Base-by-base conservation (phyloP, 164 flowering plant genomes). In the Paratinospora sagittata region DNA sequence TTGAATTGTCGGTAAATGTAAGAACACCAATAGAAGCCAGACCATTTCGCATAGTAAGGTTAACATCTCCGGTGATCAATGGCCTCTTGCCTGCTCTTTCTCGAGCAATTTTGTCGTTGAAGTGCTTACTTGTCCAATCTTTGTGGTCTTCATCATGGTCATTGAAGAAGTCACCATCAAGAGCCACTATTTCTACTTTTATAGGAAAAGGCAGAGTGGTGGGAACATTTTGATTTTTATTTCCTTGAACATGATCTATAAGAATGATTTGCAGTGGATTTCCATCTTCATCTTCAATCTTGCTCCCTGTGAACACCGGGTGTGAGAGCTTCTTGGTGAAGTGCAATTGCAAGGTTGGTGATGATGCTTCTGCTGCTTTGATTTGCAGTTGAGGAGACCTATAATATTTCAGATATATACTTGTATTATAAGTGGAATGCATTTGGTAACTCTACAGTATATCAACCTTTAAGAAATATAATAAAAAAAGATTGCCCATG, bases 1-100 rank as follows among this genome's bases (percentile, higher is more conserved):
- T 86, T 19, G 96, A 90, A 43, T 90, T 90, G 45, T 90, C 96
- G 0, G 96, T 90, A 60, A 90, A 82, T 75, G 82, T 79, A 0
- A 90, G 64, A 8, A 81, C 89, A 17, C 83, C 85, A 0, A 89
- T 43, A 6, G 52, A 0, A 0, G 74, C 84, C 8, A 30, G 27
- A 12, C 93, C 89, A 37, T 85, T 83, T 45, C 86, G 82, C 72
- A 87, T 13, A 9, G 81, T 80, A n/a, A 85, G 57, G 8, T 2
- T 26, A 63, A 87, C 23, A 4, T 88, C 91, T n/a, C 92, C 92
- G 0, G 87, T 34, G 17, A 90, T 80, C 78, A 90, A 55, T 0
- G 96, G 96, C 45, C 93, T 70, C 78, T 79, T 90, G 0, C 92
- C 91, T 1, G 71, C 67, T 52, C 93, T 79, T 78, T 87, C 89